Conservation (phyloP, 108 stramenopile genomes). For the Licmophora abbreviata region DNA sequence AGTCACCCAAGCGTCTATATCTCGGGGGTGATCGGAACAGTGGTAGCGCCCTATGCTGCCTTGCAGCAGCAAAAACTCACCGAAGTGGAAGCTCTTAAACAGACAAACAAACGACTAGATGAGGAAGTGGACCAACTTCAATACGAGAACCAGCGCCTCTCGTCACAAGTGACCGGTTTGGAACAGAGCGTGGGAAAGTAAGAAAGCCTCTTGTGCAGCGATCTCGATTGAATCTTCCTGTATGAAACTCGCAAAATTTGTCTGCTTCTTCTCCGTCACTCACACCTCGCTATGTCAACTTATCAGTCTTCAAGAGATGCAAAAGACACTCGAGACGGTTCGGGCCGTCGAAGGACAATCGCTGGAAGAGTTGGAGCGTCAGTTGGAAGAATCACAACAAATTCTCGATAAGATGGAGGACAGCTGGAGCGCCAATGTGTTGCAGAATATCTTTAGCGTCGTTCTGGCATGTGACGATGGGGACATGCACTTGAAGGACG, state of each 20-base stretch:
- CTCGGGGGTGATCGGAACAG: constrained; percentile 16
- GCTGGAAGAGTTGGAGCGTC: constrained; percentile 26
- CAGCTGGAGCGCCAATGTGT: constrained; percentile 15
- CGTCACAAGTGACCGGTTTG: constrained; percentile 13
- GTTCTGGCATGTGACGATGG: constrained; percentile 24
- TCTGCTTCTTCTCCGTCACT: constrained; percentile 1
- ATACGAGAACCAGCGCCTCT: constrained; percentile 20
- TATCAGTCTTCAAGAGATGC: constrained; percentile 21
- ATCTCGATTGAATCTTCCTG: neutral
- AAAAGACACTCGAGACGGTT: constrained; percentile 25
- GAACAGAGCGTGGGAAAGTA: constrained; percentile 14
- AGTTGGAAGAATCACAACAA: constrained; percentile 21
- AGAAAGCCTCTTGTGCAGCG: too few relatives aligned
- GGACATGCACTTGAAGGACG: constrained; percentile 24
- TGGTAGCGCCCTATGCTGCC: constrained; percentile 22
- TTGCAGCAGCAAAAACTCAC: constrained; percentile 41
- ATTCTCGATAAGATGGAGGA: constrained; percentile 19
- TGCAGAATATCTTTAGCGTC: constrained; percentile 25
- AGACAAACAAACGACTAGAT: constrained; percentile 27
- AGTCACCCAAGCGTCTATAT: constrained; percentile 15
- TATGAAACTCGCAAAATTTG: neutral
- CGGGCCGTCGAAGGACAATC: constrained; percentile 11
- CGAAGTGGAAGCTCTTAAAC: constrained; percentile 19
- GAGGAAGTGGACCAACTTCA: constrained; percentile 26
- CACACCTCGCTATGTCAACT: neutral